Conservation (phyloP, 192 early-diverging fungal genomes). For the Lobosporangium transversale region DNA sequence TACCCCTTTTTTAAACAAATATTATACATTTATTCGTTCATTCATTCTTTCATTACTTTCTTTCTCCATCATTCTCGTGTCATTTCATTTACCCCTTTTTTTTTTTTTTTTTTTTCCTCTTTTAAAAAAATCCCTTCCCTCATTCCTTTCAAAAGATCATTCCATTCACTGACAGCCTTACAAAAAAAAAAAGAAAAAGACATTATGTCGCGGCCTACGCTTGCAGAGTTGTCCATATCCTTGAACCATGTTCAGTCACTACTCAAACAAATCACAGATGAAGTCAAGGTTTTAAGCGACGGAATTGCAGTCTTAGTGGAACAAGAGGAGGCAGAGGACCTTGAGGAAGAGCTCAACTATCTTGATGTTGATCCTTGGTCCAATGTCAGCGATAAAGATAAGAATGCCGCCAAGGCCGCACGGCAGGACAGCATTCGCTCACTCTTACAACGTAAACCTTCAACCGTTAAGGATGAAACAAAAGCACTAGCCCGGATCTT, state of each 20-base stretch:
- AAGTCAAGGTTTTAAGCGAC: conserved; percentile 47
- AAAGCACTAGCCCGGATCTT: conserved; percentile 47
- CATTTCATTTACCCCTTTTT: neutral
- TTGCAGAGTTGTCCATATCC: conserved; percentile 40
- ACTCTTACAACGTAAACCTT: conserved; percentile 41
- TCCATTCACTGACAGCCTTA: neutral
- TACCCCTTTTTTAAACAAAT: too few relatives aligned
- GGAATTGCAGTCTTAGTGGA: conserved; percentile 29
- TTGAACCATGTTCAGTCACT: conserved; percentile 40
- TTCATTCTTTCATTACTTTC: conserved; percentile 6
- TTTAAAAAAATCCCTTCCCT: neutral
- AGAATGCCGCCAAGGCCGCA: conserved; percentile 1
- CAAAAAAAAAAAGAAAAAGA: neutral
- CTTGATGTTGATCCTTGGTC: conserved; percentile 54
- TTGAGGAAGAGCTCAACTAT: conserved; percentile 45
- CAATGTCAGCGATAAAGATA: conserved; percentile 43
- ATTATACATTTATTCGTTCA: too few relatives aligned
- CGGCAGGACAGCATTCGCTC: conserved; percentile 45
- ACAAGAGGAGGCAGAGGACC: conserved; percentile 29
- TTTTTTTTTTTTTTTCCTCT: conserved; percentile 2
- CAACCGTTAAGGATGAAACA: conserved; percentile 52
- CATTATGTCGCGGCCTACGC: conserved; percentile 30
- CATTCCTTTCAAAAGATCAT: neutral
- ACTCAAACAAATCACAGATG: conserved; percentile 39
- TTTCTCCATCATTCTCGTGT: neutral